phyloP scores from a whole-genome alignment of 1,139 yeast genomes.

The Magnusiomyces suaveolens region DNA sequence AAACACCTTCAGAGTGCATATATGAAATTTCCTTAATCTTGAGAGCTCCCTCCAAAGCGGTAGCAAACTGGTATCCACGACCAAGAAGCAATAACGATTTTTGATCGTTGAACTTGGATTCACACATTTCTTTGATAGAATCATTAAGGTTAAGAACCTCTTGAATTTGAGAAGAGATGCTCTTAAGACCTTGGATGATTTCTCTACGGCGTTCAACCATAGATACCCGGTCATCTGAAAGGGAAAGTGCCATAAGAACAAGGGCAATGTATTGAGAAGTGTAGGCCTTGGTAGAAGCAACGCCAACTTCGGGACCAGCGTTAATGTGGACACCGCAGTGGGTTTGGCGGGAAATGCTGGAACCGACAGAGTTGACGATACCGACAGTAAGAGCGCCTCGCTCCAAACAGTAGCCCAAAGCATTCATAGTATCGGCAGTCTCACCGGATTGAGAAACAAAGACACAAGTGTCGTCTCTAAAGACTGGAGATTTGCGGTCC shows the following conservation, averaged over 20 bases:
- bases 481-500: conserved; percentile 91
- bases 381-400: conserved; percentile 97
- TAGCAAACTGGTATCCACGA: conserved; percentile 95
- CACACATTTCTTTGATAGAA: conserved; percentile 61
- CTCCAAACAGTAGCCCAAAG: conserved; percentile 90
- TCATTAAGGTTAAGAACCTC: conserved; percentile 60
- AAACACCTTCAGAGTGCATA: conserved; percentile 98
- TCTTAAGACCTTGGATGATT: conserved; percentile 76
- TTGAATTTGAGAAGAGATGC: conserved; percentile 78
- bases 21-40: conserved; percentile 97
- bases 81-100: conserved; percentile 86
- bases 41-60: conserved; percentile 96
- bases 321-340: conserved; percentile 99
- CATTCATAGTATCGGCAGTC: conserved; percentile 97
- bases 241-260: conserved; percentile 90
- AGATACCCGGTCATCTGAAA: conserved; percentile 85
- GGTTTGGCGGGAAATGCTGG: conserved; percentile 88
- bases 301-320: conserved; percentile 99
- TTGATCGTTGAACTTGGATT: conserved; percentile 60
- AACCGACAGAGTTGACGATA: conserved; percentile 90
- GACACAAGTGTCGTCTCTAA: conserved; percentile 95
- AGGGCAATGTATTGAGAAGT: conserved; percentile 96
- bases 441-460: conserved; percentile 99
- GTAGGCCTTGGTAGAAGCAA: conserved; percentile 98
- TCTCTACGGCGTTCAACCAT: conserved; percentile 65